These are phyloP conservation scores for Austroboletus festivus DNA, from an alignment of 768 basidiomycete genomes.

Conservation along the genomic window DNA sequence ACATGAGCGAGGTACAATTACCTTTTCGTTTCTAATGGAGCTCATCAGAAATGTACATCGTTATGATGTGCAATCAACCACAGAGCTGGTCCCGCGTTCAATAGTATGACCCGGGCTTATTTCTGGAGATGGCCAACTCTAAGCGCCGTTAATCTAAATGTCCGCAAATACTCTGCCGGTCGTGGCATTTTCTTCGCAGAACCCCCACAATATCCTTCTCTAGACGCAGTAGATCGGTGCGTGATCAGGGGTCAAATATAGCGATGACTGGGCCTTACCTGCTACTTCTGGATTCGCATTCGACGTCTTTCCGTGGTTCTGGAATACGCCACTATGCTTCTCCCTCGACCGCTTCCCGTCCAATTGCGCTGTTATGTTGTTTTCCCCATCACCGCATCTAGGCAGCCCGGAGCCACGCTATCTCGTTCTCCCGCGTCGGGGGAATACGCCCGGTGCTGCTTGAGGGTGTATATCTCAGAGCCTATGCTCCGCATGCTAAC, in stretches of 20 bases:
- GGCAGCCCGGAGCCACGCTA: constrained; percentile 2
- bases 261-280: constrained; percentile 21
- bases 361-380: not conserved
- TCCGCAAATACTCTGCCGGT: constrained; percentile 25
- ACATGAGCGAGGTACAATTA: no score
- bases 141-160: constrained; percentile 20
- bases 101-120: constrained; percentile 2
- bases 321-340: constrained; percentile 25
- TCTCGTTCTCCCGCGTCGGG: constrained; percentile 1
- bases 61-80: constrained; percentile 6
- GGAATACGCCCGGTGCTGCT: not conserved
- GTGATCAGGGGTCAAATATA: constrained; percentile 23
- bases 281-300: constrained; percentile 29
- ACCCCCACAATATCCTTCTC: constrained; percentile 26
- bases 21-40: constrained; percentile 7
- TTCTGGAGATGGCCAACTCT: constrained; percentile 9
- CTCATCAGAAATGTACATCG: not conserved
- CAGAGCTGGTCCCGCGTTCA: constrained; percentile 1
- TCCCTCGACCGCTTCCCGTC: constrained; percentile 6
- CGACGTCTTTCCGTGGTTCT: constrained; percentile 17
- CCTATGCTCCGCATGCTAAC: not conserved
- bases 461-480: constrained; percentile 4
- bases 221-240: constrained; percentile 26
- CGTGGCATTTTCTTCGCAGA: constrained; percentile 18
- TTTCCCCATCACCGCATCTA: not conserved